A percentile compares a stretch with the other conserved stretches of the same genome.
Conservation (phyloP, 768 basidiomycete species). For the Serendipita sp. region DNA sequence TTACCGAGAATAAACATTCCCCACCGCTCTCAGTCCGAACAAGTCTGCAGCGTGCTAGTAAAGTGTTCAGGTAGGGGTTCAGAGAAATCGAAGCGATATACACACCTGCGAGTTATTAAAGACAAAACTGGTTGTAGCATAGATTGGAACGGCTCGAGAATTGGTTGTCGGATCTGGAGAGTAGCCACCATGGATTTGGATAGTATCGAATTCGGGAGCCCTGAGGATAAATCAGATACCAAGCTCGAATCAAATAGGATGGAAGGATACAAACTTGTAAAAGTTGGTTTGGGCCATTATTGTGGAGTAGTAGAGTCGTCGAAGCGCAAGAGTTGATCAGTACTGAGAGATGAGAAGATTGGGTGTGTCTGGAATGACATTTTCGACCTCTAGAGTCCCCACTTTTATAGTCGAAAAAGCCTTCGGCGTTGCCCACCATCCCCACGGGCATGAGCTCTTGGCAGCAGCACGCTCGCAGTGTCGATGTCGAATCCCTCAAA, state of each 20-base stretch:
- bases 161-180: constrained; percentile 45
- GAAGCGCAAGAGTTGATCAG: too few relatives aligned
- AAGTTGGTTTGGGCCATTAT: constrained; percentile 11
- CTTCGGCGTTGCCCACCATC: too few relatives aligned
- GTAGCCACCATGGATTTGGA: constrained; percentile 72
- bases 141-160: constrained; percentile 65
- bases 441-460: too few relatives aligned
- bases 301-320: too few relatives aligned
- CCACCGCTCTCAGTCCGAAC: constrained; percentile 43
- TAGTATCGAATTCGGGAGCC: constrained; percentile 58
- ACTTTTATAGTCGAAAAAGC: too few relatives aligned
- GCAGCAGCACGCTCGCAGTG: too few relatives aligned
- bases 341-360: too few relatives aligned
- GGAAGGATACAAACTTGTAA: constrained; percentile 10
- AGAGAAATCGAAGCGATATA: neutral
- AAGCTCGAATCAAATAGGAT: neutral
- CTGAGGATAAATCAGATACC: too few relatives aligned
- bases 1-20: constrained; percentile 43
- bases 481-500: too few relatives aligned
- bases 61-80: too few relatives aligned
- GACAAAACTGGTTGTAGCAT: constrained; percentile 53
- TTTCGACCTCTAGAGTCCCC: too few relatives aligned
- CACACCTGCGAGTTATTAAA: constrained; percentile 55
- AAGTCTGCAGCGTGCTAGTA: constrained; percentile 57
- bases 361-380: too few relatives aligned